Evolutionary conservation across 345 rosid species (phyloP).

Genomic region (Excoecaria agallocha): DNA sequence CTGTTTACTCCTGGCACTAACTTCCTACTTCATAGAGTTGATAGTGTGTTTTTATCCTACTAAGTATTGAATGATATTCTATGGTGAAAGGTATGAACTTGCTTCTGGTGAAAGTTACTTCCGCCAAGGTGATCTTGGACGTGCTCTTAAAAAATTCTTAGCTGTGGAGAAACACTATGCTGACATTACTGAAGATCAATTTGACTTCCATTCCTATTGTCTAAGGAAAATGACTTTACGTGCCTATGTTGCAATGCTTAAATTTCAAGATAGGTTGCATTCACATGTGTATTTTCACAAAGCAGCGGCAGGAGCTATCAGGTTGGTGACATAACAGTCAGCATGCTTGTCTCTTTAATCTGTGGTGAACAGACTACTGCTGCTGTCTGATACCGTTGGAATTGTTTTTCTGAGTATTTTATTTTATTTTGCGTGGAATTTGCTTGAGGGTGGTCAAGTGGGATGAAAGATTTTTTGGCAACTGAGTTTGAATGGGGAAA

Average conservation of each 20-base stretch:
- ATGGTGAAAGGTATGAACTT: conserved; percentile 83
- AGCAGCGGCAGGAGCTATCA: conserved; percentile 92
- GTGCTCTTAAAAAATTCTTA: conserved; percentile 84
- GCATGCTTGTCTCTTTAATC: background rate
- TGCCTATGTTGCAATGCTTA: conserved; percentile 95
- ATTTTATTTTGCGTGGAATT: background rate
- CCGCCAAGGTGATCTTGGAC: conserved; percentile 97
- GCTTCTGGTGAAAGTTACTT: conserved; percentile 94
- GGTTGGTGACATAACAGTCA: conserved; percentile 36
- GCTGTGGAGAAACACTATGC: conserved; percentile 99
- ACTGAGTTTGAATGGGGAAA: background rate
- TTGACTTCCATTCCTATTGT: conserved; percentile 99
- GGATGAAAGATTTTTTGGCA: background rate
- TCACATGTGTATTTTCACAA: conserved; percentile 89
- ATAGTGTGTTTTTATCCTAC: conserved; percentile 12
- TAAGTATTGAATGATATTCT: conserved; percentile 13
- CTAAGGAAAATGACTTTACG: conserved; percentile 96
- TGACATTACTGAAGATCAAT: conserved; percentile 97
- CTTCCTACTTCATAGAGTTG: conserved; percentile 10
- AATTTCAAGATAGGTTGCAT: conserved; percentile 94
- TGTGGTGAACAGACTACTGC: background rate
- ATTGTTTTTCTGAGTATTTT: background rate
- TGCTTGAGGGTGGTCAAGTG: background rate
- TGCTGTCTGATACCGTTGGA: background rate
- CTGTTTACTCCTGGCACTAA: conserved; percentile 19